Base-by-base conservation (phyloP, 352 stramenopile genomes). In the Pythium scleroteichum region DNA sequence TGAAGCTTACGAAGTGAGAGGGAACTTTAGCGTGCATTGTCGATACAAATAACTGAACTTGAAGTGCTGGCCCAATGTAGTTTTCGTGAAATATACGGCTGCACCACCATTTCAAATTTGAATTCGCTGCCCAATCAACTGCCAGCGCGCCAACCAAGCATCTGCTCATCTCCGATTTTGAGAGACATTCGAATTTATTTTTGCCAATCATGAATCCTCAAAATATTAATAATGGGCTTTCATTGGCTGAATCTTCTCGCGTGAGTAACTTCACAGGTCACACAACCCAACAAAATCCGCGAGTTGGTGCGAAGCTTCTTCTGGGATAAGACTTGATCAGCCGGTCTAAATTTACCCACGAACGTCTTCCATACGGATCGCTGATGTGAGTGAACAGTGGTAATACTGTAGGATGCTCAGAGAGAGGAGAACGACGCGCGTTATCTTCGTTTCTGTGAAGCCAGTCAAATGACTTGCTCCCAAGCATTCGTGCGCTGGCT, bases 1-100 rank as follows among this genome's bases (percentile, higher is more conserved):
- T 46, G 56, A 45, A 63, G 23, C 32, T 49, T 63, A 63, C 49
- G 23, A 38, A 4, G 13, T 3, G 19, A 26, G 13, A 19, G 16
- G 16, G 29, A 51, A 59, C 29, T 22, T 56, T 64, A 64, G 45
- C 20, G 38, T 0, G 4, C 4, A 1, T 19, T 8, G 10, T n/a
- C 7, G 12, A 29, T 12, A 40, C 14, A 33, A 53, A 26, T 8
- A 41, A 52, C 32, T 23, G 19, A 33, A 62, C 40, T 67, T 67
- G 60, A 67, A 67, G 60, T 67, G 60, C 27, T n/a, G 38, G 9
- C 2, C 22, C 10, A 3, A 22, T 24, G 57, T 61, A 67, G 16
- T 39, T 67, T 67, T 62, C 52, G 1, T 35, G 52, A 47, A 62
- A 22, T 54, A 53, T 62, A 62, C 54, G 2, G 4, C 6, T 0